Conservation (phyloP, 1,284 basidiomycete species). For the Trichosporon sp. region DNA sequence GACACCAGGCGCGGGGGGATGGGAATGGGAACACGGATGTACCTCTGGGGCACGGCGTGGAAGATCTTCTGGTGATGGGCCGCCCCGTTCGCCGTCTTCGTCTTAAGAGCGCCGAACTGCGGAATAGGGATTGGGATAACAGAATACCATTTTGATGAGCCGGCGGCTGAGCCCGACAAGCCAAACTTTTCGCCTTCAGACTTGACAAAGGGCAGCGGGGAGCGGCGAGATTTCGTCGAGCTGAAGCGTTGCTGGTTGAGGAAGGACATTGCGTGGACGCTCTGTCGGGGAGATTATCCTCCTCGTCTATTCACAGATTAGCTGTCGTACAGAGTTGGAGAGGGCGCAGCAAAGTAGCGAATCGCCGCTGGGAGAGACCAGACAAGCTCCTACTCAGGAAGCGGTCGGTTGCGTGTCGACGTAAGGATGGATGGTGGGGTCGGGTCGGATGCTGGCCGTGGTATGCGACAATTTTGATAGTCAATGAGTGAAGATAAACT, state of each 20-base stretch:
- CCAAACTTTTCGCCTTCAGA: constrained; percentile 38
- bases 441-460: background rate
- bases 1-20: constrained; percentile 56
- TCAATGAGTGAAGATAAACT: background rate
- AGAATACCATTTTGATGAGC: constrained; percentile 33
- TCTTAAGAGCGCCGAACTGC: constrained; percentile 13
- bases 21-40: constrained; percentile 51
- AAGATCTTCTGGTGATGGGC: constrained; percentile 9
- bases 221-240: constrained; percentile 35
- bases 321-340: background rate
- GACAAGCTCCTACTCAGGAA: background rate
- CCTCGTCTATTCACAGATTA: background rate
- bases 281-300: background rate
- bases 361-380: background rate
- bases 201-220: constrained; percentile 41
- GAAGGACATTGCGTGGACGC: background rate
- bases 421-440: background rate
- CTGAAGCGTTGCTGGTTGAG: constrained; percentile 11
- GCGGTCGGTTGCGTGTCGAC: background rate
- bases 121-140: constrained; percentile 43
- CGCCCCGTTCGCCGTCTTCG: constrained; percentile 19
- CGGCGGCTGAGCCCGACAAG: constrained; percentile 16
- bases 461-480: background rate
- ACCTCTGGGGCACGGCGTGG: constrained; percentile 11
- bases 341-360: background rate